phyloP scores from a whole-genome alignment of 2,329 filamentous ascomycete genomes.

The Zymoseptoria pseudotritici region DNA sequence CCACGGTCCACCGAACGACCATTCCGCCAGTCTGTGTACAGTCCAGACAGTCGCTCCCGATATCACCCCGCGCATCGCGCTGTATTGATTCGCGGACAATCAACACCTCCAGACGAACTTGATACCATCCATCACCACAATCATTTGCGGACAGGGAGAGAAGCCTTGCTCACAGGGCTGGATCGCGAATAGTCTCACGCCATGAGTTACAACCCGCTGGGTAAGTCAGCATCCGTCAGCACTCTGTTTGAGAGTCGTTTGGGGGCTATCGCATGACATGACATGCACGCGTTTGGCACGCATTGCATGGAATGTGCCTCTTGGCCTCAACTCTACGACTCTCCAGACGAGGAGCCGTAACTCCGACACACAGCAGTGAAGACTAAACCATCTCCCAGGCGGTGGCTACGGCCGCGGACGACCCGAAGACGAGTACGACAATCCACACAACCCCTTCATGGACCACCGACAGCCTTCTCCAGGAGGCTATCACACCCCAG shows the following conservation, averaged over 20 bases:
- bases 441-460: conserved; percentile 17
- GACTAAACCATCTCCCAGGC: conserved; percentile 8
- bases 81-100: background rate
- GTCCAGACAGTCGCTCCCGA: background rate
- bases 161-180: background rate
- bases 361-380: background rate
- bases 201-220: conserved; percentile 22
- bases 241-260: conserved; percentile 9
- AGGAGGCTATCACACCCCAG: conserved; percentile 66
- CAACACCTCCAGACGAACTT: background rate
- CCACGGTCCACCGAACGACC: background rate
- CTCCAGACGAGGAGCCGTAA: background rate
- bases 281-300: background rate
- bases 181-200: background rate
- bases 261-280: conserved; percentile 2
- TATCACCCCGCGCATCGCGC: conserved; percentile 1
- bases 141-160: background rate
- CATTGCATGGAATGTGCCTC: background rate
- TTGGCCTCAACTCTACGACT: background rate
- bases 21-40: background rate
- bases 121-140: background rate
- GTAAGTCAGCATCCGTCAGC: conserved; percentile 9
- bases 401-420: conserved; percentile 17
- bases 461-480: conserved; percentile 28
- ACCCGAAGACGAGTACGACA: conserved; percentile 13